phyloP scores from a whole-genome alignment of 192 early-diverging fungal genomes.

The Kickxella alabastrina region DNA sequence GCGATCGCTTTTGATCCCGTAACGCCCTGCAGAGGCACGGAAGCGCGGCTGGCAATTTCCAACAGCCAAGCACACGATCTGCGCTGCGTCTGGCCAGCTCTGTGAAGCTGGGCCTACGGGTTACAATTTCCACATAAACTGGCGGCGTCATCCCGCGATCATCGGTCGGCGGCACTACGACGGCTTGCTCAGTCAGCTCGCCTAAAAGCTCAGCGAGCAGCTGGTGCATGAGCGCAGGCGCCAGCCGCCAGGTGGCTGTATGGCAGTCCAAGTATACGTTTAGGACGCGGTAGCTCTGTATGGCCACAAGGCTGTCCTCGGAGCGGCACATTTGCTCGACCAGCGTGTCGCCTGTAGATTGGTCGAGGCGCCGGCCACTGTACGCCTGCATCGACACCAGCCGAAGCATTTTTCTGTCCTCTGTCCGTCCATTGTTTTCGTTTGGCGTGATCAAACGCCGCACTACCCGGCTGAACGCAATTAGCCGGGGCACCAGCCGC shows the following conservation, averaged over 20 bases:
- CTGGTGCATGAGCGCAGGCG: neutral
- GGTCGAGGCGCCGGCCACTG: no score
- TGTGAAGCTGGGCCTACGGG: neutral
- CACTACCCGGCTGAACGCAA: no score
- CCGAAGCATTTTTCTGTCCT: no score
- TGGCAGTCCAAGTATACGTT: no score
- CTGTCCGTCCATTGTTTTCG: no score
- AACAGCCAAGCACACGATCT: neutral
- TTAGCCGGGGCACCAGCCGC: no score
- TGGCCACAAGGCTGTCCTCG: neutral
- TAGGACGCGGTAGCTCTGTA: neutral
- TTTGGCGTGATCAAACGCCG: no score
- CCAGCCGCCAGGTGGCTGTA: neutral
- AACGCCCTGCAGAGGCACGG: neutral
- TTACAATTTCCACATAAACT: conserved; percentile 3
- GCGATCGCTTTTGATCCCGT: neutral
- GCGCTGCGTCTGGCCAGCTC: neutral
- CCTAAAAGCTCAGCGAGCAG: no score
- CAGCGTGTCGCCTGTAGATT: neutral
- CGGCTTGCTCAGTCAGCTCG: no score
- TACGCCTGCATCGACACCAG: neutral
- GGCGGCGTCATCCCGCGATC: neutral
- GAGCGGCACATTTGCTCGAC: neutral
- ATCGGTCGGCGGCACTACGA: no score
- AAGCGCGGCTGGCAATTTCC: conserved; percentile 2